Percentiles rank a stretch among this genome's conserved stretches.
phyloP scores from a whole-genome alignment of 768 basidiomycete species.

The Trametes villosa region DNA sequence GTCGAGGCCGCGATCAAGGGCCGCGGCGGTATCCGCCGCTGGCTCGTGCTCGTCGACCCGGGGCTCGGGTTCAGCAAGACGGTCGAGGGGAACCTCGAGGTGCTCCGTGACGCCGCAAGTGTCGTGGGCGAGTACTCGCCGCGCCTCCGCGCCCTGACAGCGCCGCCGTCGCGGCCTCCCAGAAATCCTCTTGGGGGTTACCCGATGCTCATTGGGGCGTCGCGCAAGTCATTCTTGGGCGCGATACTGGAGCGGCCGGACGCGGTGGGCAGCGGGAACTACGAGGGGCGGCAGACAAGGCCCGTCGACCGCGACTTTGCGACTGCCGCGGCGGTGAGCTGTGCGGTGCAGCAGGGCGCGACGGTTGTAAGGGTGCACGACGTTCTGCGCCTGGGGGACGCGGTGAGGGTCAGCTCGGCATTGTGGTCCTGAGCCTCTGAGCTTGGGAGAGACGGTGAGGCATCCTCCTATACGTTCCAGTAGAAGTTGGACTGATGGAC shows the following conservation, averaged over 20 bases:
- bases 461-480: too few relatives aligned
- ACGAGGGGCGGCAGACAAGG: slow-evolving; percentile 55
- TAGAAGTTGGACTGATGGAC: too few relatives aligned
- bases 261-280: slow-evolving; percentile 35
- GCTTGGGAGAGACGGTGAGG: too few relatives aligned
- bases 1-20: slow-evolving; percentile 68
- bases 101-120: slow-evolving; percentile 57
- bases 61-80: slow-evolving; percentile 96
- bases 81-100: slow-evolving; percentile 67
- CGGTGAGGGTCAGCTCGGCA: slow-evolving; percentile 57
- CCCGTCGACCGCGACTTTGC: slow-evolving; percentile 76
- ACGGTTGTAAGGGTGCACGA: slow-evolving; percentile 85
- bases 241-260: slow-evolving; percentile 56
- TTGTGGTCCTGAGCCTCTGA: slow-evolving; percentile 24
- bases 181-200: slow-evolving; percentile 61
- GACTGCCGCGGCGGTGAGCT: slow-evolving; percentile 76
- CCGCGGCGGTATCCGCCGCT: slow-evolving; percentile 74
- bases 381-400: slow-evolving; percentile 71
- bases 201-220: slow-evolving; percentile 75
- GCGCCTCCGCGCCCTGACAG: slow-evolving; percentile 11
- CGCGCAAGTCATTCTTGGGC: slow-evolving; percentile 86
- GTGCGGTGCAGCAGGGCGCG: slow-evolving; percentile 74
- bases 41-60: slow-evolving; percentile 90
- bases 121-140: slow-evolving; percentile 47
- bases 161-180: not conserved